Evolutionary conservation across 345 rosid genomes (phyloP).

Genomic region (Eucalyptus viminalis): DNA sequence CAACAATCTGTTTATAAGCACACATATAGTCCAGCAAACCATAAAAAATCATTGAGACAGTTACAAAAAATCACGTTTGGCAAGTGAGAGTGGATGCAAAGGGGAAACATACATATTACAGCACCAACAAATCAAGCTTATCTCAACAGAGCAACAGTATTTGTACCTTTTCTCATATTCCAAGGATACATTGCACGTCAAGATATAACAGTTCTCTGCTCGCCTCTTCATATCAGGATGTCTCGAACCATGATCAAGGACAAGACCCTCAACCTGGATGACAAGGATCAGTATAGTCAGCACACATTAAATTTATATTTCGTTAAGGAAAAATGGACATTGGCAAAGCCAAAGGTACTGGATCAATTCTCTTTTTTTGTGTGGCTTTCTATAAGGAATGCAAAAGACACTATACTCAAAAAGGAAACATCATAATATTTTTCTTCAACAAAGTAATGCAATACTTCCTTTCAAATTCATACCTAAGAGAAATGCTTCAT

Average conservation of each 20-base stretch:
- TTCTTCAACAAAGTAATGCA: not conserved
- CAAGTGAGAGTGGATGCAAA: not conserved
- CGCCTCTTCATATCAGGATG: slow-evolving; percentile 99
- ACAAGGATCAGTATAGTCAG: not conserved
- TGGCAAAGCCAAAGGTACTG: not conserved
- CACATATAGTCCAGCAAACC: not conserved
- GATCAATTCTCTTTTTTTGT: not conserved
- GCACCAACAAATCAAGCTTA: not conserved
- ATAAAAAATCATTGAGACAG: not conserved
- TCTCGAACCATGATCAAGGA: slow-evolving; percentile 96
- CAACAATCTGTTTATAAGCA: not conserved
- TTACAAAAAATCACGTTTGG: not conserved
- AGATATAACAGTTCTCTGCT: slow-evolving; percentile 87
- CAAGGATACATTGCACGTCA: slow-evolving; percentile 91
- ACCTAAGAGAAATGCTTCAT: not conserved
- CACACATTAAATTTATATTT: not conserved
- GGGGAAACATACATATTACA: not conserved
- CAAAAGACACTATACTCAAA: not conserved
- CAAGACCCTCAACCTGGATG: slow-evolving; percentile 88
- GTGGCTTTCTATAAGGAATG: not conserved
- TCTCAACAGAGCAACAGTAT: not conserved
- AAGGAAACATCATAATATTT: not conserved
- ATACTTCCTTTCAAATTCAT: not conserved
- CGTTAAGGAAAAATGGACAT: not conserved
- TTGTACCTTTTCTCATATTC: slow-evolving; percentile 92